Evolutionary conservation across 208 protist genomes (phyloP), one percentile per base, ranked within the genome.

Genomic region (Zelonia costaricensis): DNA sequence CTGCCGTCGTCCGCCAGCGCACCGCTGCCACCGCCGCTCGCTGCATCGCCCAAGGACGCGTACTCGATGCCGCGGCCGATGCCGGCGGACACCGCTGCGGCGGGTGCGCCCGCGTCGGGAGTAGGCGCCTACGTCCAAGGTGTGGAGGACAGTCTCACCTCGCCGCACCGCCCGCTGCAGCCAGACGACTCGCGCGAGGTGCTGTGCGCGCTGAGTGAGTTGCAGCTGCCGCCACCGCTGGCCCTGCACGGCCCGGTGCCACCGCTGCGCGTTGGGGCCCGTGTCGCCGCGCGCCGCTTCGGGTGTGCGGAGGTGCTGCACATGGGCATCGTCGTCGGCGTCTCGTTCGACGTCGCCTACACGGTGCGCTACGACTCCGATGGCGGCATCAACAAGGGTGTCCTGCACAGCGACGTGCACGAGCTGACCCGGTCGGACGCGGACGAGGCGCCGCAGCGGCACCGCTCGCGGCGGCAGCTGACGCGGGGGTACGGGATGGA

Each of bases 331-430:
- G 68, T 93, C 25, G 27, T 78, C n/a, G 69, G 74, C 0, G 83
- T 69, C 8, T 39, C 61, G 35, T 91, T 85, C 49, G 78, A 84
- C 51, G 73, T 85, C 5, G 73, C 75, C 22, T 93, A 93, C 65
- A 76, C 75, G 8, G 55, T 91, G 1, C 51, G 35, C 15, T 88
- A 87, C 70, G 78, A 86, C 25, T 22, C 54, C 10, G 87, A 91
- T 52, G 71, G 66, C 15, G 76, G 62, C n/a, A 49, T 82, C 16
- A 80, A 93, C 40, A 36, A 36, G 10, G 74, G 69, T 18, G 87
- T 91, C 16, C 57, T 91, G 38, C 87, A 93, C 69, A 74, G 67
- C 65, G 87, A 91, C 67, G 70, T 89, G 4, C 75, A 84, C 46
- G 70, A 81, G 16, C 38, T 88, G 30, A 69, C 80, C 13, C 65